Percentiles rank a stretch among this genome's conserved stretches.
Evolutionary conservation across 495 filamentous ascomycete genomes (phyloP).

Genomic region (Aspergillus olivimuriae): DNA sequence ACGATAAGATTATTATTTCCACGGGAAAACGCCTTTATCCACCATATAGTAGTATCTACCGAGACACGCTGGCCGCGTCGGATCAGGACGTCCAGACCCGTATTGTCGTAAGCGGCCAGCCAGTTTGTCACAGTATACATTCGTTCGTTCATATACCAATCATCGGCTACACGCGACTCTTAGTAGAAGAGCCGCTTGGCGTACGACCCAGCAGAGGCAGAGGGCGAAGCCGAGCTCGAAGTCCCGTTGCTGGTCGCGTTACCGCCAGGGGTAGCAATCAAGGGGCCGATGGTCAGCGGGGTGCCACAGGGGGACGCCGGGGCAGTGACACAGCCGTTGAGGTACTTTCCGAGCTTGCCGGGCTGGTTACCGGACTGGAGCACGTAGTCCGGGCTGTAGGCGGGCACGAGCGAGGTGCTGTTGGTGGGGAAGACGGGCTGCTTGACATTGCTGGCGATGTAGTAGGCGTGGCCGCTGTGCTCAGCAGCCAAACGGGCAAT

Average conservation of each 20-base stretch:
- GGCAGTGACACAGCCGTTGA: slow-evolving; percentile 20
- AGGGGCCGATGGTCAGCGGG: slow-evolving; percentile 17
- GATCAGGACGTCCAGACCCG: no score
- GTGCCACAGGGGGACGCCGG: slow-evolving; percentile 20
- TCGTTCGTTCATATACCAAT: no score
- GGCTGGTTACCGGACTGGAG: slow-evolving; percentile 16
- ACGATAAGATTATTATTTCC: no score
- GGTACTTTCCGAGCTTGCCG: slow-evolving; percentile 24
- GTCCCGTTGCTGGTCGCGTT: slow-evolving; percentile 1
- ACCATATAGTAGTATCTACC: no score
- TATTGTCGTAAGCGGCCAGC: no score
- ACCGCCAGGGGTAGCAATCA: slow-evolving; percentile 16
- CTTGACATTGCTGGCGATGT: slow-evolving; percentile 20
- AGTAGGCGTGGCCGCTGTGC: slow-evolving; percentile 21
- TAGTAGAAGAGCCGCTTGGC: neutral
- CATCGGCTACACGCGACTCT: neutral
- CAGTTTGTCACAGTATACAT: no score
- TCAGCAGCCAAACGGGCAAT: slow-evolving; percentile 26
- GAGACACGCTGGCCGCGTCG: no score
- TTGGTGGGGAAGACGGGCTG: slow-evolving; percentile 20
- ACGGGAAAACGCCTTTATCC: no score
- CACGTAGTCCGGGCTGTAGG: slow-evolving; percentile 22
- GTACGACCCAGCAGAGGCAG: slow-evolving; percentile 2
- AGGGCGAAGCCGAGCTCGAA: slow-evolving; percentile 7
- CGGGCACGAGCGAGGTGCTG: slow-evolving; percentile 16